A percentile compares a stretch with the other conserved stretches of the same genome.
Evolutionary conservation across 148 eudicot species (phyloP).

Genomic region (Amaranthus hypochondriacus): DNA sequence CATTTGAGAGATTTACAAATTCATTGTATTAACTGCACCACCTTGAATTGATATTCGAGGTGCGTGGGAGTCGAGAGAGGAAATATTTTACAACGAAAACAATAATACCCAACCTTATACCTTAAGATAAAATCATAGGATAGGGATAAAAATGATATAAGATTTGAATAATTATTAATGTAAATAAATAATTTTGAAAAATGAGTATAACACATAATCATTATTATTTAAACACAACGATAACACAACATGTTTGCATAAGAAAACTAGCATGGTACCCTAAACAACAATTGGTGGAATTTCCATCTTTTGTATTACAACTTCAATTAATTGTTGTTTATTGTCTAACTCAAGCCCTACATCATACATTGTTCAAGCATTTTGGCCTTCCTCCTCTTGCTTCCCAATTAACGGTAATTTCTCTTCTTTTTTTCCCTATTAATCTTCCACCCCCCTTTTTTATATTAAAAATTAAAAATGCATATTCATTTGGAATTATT

Average conservation of each 20-base stretch:
- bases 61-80: slow-evolving; percentile 7
- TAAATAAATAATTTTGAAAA: too few species aligned
- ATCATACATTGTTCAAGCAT: slow-evolving; percentile 22
- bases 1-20: not conserved
- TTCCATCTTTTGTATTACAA: slow-evolving; percentile 14
- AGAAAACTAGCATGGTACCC: slow-evolving; percentile 21
- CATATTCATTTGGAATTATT: too few species aligned
- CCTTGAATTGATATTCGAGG: not conserved
- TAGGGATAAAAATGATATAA: too few species aligned
- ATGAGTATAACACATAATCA: too few species aligned
- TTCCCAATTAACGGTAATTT: slow-evolving; percentile 34
- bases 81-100: too few species aligned
- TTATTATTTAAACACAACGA: not conserved
- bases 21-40: not conserved
- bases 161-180: too few species aligned
- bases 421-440: not conserved
- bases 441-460: not conserved
- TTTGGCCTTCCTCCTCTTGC: slow-evolving; percentile 31
- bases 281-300: slow-evolving; percentile 10
- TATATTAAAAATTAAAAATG: too few species aligned
- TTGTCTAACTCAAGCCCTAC: slow-evolving; percentile 27
- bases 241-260: slow-evolving; percentile 3
- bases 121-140: too few species aligned
- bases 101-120: too few species aligned
- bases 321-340: slow-evolving; percentile 29